Base-by-base conservation (phyloP, 192 early-diverging fungal genomes). In the Rhizophagus clarus region DNA sequence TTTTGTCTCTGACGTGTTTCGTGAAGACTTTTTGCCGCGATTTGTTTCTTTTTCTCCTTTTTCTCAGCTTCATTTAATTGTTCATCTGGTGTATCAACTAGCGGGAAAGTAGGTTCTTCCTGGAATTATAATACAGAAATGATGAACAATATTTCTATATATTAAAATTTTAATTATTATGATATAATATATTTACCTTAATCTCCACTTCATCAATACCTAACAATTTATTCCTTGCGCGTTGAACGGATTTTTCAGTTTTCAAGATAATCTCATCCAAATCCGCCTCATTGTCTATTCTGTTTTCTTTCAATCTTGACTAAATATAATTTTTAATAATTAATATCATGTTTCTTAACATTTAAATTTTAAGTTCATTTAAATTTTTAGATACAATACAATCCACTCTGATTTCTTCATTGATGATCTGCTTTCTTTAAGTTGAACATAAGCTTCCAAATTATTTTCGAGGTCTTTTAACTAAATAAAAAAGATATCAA, bases 21-120 rank as follows among this genome's bases (percentile, higher is more conserved):
- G 83, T 1, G 92, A 93, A 68, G 9, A 91, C 94, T 82, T 94
- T 95, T 62, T 94, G 87, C 29, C 92, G 82, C n/a, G 88, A 84
- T 3, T 80, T 97, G 95, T 77, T 93, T 95, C 84, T 90, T 90
- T 83, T 97, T 97, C 66, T 96, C 94, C 79, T 93, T 93, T 71
- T 83, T 89, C 34, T 96, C 93, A 61, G 89, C 91, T 26, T 94
- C 94, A 34, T 89, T 90, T 8, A 97, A 88, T 79, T 93, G 87
- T 4, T 91, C 92, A 80, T 97, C 95, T 2, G 95, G 95, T 15
- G 95, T 82, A 67, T 93, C 92, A 20, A 94, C 82, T 24, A 97
- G 83, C 3, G 89, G 92, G 73, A 93, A 95, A 9, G 90, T 83
- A 9, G 96, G 96, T 12, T 88, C 81, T 61, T 93, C 92, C 83